Evolutionary conservation across 495 filamentous ascomycete genomes (phyloP).

Genomic region (Aspergillus avenaceus): DNA sequence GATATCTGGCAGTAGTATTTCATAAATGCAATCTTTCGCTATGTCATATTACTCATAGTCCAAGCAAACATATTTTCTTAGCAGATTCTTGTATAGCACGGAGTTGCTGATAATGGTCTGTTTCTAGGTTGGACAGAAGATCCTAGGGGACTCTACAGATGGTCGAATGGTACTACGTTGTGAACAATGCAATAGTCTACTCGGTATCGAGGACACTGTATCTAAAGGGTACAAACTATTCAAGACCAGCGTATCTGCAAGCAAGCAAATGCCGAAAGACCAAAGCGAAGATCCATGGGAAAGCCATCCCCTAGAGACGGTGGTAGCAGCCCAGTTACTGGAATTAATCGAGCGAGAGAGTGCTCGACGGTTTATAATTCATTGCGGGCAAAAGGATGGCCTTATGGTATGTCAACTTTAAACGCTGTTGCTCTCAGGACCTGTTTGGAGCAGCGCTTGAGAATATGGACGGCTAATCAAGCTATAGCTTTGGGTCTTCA

Average conservation of each 20-base stretch:
- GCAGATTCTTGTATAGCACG: neutral
- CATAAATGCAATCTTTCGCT: neutral
- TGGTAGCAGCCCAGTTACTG: constrained; percentile 48
- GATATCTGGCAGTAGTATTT: neutral
- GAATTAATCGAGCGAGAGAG: constrained; percentile 47
- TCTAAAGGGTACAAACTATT: constrained; percentile 45
- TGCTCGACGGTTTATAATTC: constrained; percentile 43
- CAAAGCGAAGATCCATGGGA: constrained; percentile 18
- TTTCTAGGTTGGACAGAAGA: constrained; percentile 18
- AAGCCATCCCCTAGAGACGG: constrained; percentile 45
- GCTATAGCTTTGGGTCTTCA: constrained; percentile 64
- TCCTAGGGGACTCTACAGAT: neutral
- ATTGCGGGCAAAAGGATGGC: constrained; percentile 33
- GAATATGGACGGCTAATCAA: constrained; percentile 36
- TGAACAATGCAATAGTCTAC: constrained; percentile 30
- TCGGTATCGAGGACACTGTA: constrained; percentile 42
- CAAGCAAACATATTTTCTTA: neutral
- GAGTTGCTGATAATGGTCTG: constrained; percentile 15
- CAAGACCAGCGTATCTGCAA: constrained; percentile 45
- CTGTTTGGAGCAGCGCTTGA: constrained; percentile 9
- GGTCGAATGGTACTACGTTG: constrained; percentile 31
- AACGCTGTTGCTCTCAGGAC: neutral
- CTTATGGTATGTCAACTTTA: constrained; percentile 31
- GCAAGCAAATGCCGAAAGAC: constrained; percentile 1
- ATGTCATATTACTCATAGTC: neutral